Evolutionary conservation across 139 green algal species (phyloP).

Genomic region (Chlamydomonas incerta): DNA sequence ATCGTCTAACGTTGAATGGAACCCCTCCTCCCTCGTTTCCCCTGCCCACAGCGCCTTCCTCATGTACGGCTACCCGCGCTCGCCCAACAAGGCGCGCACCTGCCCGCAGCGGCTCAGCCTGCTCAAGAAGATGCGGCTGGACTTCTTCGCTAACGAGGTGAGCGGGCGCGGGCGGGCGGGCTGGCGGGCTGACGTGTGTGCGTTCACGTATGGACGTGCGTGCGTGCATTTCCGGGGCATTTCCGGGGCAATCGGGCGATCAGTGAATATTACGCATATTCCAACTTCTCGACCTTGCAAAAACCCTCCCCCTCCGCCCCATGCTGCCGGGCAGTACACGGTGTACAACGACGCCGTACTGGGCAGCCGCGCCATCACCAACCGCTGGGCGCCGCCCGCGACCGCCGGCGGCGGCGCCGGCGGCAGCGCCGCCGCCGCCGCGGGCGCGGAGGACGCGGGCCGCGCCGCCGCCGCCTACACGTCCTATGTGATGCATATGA

Average conservation of each 20-base stretch:
- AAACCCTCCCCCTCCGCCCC: background rate
- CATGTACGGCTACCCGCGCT: constrained; percentile 14
- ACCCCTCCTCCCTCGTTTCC: background rate
- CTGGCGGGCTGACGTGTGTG: background rate
- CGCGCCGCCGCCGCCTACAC: too few species aligned
- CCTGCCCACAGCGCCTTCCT: constrained; percentile 7
- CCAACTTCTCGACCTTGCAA: too few species aligned
- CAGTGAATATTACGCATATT: too few species aligned
- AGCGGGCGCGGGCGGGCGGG: background rate
- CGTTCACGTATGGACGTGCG: too few species aligned
- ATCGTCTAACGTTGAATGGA: too few species aligned
- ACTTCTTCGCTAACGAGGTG: constrained; percentile 44
- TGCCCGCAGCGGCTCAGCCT: background rate
- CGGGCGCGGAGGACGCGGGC: background rate
- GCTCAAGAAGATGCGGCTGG: background rate
- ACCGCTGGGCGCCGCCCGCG: background rate
- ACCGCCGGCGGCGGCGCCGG: background rate
- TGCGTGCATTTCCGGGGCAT: too few species aligned
- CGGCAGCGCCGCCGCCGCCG: background rate
- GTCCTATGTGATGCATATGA: too few species aligned
- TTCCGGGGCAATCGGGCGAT: too few species aligned
- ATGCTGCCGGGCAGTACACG: constrained; percentile 31
- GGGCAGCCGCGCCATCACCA: background rate
- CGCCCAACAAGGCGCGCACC: background rate
- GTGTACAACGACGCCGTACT: constrained; percentile 24